A percentile compares a stretch with the other conserved stretches of the same genome.
These are phyloP conservation scores for Boletales sp. DNA, from an alignment of 768 basidiomycete species.

Conservation along the genomic window DNA sequence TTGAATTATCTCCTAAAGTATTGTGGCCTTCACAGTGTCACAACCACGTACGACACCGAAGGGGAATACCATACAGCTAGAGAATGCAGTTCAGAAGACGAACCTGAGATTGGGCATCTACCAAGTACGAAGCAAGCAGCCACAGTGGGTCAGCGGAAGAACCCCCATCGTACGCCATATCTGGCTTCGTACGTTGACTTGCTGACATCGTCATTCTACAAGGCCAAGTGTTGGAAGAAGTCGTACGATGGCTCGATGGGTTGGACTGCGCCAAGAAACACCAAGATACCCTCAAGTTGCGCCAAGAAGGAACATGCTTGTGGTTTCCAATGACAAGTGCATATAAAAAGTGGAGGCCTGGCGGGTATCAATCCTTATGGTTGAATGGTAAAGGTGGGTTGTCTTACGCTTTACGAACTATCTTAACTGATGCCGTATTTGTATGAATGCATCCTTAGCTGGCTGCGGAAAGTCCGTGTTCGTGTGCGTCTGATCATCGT, in stretches of 20 bases:
- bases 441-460: neutral
- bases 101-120: too few species aligned
- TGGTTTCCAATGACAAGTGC: too few species aligned
- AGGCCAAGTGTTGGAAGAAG: neutral
- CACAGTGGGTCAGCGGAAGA: too few species aligned
- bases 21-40: neutral
- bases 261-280: neutral
- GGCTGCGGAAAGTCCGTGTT: conserved; percentile 1
- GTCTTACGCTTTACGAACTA: too few species aligned
- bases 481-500: neutral
- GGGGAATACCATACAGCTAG: neutral
- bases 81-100: too few species aligned
- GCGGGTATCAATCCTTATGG: neutral
- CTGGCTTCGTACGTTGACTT: too few species aligned
- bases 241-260: neutral
- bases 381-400: neutral
- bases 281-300: neutral
- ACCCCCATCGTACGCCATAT: too few species aligned
- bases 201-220: too few species aligned
- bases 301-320: neutral
- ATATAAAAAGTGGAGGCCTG: too few species aligned
- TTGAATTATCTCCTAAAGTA: neutral
- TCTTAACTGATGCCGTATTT: neutral
- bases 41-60: neutral
- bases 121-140: too few species aligned